Percentiles rank a stretch among this genome's conserved stretches.
phyloP scores from a whole-genome alignment of 1,139 yeast genomes.

The Torulaspora globosa region DNA sequence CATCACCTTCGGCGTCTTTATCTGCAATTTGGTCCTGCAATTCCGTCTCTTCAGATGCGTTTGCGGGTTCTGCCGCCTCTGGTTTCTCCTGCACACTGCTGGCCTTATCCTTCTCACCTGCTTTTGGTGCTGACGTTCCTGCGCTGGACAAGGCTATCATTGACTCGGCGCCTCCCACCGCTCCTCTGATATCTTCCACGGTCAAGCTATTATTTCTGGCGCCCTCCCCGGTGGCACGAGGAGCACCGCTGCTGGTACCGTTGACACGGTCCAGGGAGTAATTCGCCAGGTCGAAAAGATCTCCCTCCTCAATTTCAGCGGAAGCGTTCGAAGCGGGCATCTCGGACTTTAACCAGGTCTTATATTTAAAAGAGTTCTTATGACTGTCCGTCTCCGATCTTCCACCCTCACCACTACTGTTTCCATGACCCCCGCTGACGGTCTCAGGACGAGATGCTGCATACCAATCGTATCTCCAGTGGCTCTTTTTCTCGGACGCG shows the following conservation, averaged over 20 bases:
- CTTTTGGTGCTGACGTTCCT: constrained; percentile 21
- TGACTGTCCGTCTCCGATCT: constrained; percentile 13
- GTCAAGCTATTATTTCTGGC: constrained; percentile 40
- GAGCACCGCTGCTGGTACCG: constrained; percentile 6
- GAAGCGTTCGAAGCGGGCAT: constrained; percentile 7
- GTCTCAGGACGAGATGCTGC: constrained; percentile 20
- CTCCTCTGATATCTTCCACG: constrained; percentile 60
- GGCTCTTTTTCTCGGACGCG: constrained; percentile 15
- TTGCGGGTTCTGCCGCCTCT: not conserved
- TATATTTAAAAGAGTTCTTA: constrained; percentile 23
- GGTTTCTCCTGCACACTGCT: not conserved
- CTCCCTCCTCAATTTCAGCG: constrained; percentile 11
- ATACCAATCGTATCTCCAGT: constrained; percentile 32
- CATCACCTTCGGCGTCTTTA: constrained; percentile 30
- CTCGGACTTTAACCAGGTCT: constrained; percentile 22
- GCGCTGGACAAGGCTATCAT: constrained; percentile 47
- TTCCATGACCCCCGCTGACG: constrained; percentile 9
- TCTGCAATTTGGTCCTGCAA: not conserved
- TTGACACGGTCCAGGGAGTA: constrained; percentile 13
- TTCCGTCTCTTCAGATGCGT: not conserved
- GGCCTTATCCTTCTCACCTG: not conserved
- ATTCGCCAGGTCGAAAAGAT: constrained; percentile 16
- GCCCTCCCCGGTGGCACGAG: constrained; percentile 7
- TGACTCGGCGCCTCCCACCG: constrained; percentile 53
- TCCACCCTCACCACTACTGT: constrained; percentile 8